Evolutionary conservation across 2,329 filamentous ascomycete species (phyloP), one percentile per base, ranked within the genome.

Genomic region (Huntiella decipiens): DNA sequence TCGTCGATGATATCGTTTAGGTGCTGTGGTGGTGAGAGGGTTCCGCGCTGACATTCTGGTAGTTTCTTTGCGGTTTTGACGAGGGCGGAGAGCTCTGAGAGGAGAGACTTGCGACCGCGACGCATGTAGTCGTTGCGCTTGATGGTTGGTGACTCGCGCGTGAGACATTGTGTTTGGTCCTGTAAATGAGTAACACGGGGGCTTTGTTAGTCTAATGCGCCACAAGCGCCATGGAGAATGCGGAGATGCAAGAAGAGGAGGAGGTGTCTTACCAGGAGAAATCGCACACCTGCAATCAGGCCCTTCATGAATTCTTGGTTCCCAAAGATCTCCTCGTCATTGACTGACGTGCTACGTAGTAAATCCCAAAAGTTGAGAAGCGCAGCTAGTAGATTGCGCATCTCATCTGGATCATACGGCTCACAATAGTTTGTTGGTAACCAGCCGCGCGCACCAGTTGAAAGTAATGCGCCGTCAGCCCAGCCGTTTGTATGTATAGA

Each of bases 381-480:
- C 1, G 87, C 85, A 54, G 84, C 86, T 33, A 98, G 67, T 16
- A 98, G 68, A 52, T 77, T 86, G 46, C 78, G 75, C 70, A 96
- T 87, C 52, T 86, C 78, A 16, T 85, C 75, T 39, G 88, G 85
- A 53, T 95, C 84, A 59, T 95, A 98, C 7, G 84, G 73, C 58
- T 95, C 87, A 66, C 91, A 98, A 60, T 96, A 98, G 61, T 98
- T 98, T 6, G 91, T 98, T 2, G 91, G 91, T 50, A 98, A 67
- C 91, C 91, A 98, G 51, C 91, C 91, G 54, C 91, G 74, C 43
- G 82, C 81, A 19, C 88, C 88, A 2, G 86, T 84, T 17, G 80
- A 73, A 51, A 98, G 65, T 36, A 95, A 67, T 1, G 91, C 98
- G 44, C 91, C 91, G 60, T 98, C 91, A 31, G 91, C 91, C 91